A percentile compares a stretch with the other conserved stretches of the same genome.
Conservation (phyloP, 768 basidiomycete genomes). For the Termitomyces sp. region DNA sequence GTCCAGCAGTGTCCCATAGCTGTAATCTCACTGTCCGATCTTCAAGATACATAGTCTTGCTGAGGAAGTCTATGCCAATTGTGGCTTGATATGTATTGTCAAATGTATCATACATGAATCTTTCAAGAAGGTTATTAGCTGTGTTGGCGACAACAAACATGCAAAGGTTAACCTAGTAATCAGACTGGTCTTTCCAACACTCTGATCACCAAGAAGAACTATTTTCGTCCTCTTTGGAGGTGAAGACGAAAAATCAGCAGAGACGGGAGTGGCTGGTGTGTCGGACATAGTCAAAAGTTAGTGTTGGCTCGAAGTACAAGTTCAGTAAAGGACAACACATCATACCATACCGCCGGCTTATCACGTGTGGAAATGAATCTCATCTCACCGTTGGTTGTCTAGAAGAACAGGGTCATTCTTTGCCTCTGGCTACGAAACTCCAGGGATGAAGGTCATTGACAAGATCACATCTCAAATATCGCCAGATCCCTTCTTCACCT, state of each 20-base stretch:
- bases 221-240: slow-evolving; percentile 96
- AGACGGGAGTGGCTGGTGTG: slow-evolving; percentile 56
- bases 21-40: slow-evolving; percentile 97
- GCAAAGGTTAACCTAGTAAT: slow-evolving; percentile 73
- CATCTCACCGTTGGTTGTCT: background rate
- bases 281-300: slow-evolving; percentile 30
- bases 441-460: slow-evolving; percentile 65
- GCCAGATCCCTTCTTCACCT: slow-evolving; percentile 75
- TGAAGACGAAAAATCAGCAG: slow-evolving; percentile 81
- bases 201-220: slow-evolving; percentile 93
- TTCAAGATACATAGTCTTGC: slow-evolving; percentile 99
- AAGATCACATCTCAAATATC: slow-evolving; percentile 47
- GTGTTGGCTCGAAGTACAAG: background rate
- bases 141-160: slow-evolving; percentile 3
- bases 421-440: background rate
- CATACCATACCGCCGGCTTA: slow-evolving; percentile 6
- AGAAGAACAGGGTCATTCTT: background rate
- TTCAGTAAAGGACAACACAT: slow-evolving; percentile 7
- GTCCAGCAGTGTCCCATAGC: slow-evolving; percentile 97
- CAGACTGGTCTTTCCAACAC: slow-evolving; percentile 96
- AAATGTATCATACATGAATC: slow-evolving; percentile 99
- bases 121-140: slow-evolving; percentile 22
- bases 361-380: slow-evolving; percentile 10
- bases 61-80: slow-evolving; percentile 98
- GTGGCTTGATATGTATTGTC: slow-evolving; percentile 99